phyloP scores from a whole-genome alignment of 2,329 filamentous ascomycete species.

The Clathrospora elynae region DNA sequence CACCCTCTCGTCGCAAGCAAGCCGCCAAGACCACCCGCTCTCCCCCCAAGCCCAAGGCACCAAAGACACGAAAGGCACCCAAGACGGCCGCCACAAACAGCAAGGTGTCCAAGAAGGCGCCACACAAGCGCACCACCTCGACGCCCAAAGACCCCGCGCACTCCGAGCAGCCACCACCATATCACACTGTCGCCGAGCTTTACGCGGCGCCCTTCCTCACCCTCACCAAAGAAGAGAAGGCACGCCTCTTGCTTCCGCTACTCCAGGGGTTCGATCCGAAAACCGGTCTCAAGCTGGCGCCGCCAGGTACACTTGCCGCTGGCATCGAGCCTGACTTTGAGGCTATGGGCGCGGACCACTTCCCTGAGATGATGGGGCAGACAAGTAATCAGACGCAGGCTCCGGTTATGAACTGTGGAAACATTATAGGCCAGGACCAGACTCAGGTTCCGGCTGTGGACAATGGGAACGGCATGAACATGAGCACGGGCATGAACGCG shows the following conservation, averaged over 20 bases:
- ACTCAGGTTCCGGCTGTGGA: not conserved
- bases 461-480: too few relatives aligned
- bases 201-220: constrained; percentile 14
- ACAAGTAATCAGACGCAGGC: too few relatives aligned
- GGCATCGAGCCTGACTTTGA: constrained; percentile 1
- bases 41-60: constrained; percentile 1
- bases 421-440: too few relatives aligned
- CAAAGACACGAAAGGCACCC: not conserved
- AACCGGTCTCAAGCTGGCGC: constrained; percentile 6
- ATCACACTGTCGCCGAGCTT: constrained; percentile 17
- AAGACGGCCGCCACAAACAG: not conserved
- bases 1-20: too few relatives aligned
- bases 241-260: constrained; percentile 24
- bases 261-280: constrained; percentile 26
- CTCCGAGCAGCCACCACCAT: not conserved
- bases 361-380: not conserved
- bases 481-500: too few relatives aligned
- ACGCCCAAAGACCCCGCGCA: not conserved
- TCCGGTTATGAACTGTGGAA: too few relatives aligned
- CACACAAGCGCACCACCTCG: constrained; percentile 3
- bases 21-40: too few relatives aligned
- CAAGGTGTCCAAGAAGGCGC: constrained; percentile 9
- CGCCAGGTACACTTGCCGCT: not conserved
- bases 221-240: constrained; percentile 23
- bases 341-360: constrained; percentile 2